Evolutionary conservation across 208 protist species (phyloP).

Genomic region (Novymonas esmeraldas): DNA sequence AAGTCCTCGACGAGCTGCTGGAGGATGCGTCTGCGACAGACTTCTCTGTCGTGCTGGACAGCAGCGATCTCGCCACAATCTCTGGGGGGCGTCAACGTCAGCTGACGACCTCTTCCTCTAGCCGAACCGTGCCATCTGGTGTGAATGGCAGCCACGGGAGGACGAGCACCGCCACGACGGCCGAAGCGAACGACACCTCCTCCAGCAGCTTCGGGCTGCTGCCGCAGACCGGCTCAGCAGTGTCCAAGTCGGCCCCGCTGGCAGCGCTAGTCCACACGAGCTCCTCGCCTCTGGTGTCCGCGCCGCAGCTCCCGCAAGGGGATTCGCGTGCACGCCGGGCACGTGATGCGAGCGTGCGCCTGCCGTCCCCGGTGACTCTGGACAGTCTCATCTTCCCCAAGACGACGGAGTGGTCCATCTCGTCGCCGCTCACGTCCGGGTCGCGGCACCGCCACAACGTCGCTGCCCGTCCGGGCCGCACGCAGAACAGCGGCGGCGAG

Average conservation of each 20-base stretch:
- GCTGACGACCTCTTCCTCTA: not conserved
- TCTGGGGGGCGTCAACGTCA: not conserved
- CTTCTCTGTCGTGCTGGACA: not conserved
- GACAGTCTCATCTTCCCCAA: conserved; percentile 3
- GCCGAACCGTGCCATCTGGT: too few species aligned
- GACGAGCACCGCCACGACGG: too few species aligned
- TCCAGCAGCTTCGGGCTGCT: not conserved
- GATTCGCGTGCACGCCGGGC: not conserved
- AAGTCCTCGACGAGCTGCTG: not conserved
- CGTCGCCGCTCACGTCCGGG: not conserved
- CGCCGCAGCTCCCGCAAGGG: not conserved
- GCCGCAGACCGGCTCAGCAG: not conserved
- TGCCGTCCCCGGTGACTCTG: conserved; percentile 10
- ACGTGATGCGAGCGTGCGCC: not conserved
- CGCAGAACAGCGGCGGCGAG: not conserved
- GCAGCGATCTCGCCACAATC: not conserved
- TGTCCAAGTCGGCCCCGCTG: not conserved
- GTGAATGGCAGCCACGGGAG: too few species aligned
- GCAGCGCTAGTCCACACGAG: too few species aligned
- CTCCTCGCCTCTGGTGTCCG: too few species aligned
- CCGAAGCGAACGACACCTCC: not conserved
- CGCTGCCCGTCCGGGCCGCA: not conserved
- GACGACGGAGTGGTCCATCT: not conserved
- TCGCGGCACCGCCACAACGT: not conserved
- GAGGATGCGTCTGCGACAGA: not conserved